Base-by-base conservation (phyloP, 106 monocot species). In the Ottelia alismoides region DNA sequence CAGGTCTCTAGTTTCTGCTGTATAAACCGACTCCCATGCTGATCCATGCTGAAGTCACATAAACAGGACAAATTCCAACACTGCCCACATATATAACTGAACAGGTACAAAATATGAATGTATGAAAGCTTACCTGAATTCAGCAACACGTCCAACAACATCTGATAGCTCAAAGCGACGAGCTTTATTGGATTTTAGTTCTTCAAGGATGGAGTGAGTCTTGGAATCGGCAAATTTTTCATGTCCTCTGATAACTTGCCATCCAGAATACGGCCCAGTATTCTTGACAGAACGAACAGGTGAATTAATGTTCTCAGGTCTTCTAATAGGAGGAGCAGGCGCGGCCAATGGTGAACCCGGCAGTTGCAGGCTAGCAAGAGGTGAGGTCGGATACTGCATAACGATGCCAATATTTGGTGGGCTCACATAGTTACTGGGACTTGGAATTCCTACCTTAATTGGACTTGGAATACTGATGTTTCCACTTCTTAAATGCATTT, bases 21-120 rank as follows among this genome's bases (percentile, higher is more conserved):
- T 68, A 94, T 94, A 73, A 88, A 94, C 62, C 94, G 63, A 53
- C 94, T 94, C 49, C 94, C 94, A 72, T 88, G 79, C 70, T 96
- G 94, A 48, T 96, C 94, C 47, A 88, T 70, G 69, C 94, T 96
- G 67, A n/a, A n/a, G 31, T n/a, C n/a, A n/a, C 53, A 40, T 30
- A 63, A 46, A 14, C 22, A 68, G 6, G 47, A 7, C 22, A 40
- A 58, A 23, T 30, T 17, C 18, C 11, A 28, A 17, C 25, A 23
- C 21, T 14, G 49, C 3, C 23, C 23, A 20, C 7, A 25, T 14
- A 50, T n/a, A n/a, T n/a, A n/a, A n/a, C n/a, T n/a, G n/a, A n/a
- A n/a, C n/a, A n/a, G n/a, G n/a, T n/a, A n/a, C n/a, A n/a, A n/a
- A n/a, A n/a, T n/a, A n/a, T n/a, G n/a, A n/a, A n/a, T n/a, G n/a